Evolutionary conservation across 495 filamentous ascomycete species (phyloP).

Genomic region (Articulospora tetracladia): DNA sequence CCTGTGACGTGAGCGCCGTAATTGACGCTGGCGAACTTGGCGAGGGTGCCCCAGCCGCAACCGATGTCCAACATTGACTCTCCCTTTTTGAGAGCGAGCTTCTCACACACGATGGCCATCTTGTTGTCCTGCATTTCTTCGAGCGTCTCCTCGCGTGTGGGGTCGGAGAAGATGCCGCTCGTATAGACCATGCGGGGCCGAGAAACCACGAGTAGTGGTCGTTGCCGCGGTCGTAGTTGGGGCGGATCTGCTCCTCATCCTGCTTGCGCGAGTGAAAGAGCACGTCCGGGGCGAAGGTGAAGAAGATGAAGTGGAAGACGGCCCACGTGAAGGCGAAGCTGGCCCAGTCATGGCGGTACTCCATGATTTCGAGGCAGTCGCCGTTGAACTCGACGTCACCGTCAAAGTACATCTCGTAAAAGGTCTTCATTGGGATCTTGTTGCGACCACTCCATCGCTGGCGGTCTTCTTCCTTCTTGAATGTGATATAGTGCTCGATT

Average conservation of each 20-base stretch:
- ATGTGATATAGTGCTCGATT: slow-evolving; percentile 76
- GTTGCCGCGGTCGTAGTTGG: slow-evolving; percentile 81
- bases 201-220: slow-evolving; percentile 88
- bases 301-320: slow-evolving; percentile 65
- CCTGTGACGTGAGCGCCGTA: slow-evolving; percentile 75
- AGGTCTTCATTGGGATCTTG: slow-evolving; percentile 81
- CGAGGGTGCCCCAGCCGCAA: slow-evolving; percentile 82
- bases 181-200: slow-evolving; percentile 87
- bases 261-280: slow-evolving; percentile 75
- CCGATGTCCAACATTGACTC: slow-evolving; percentile 76
- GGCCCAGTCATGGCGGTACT: slow-evolving; percentile 84
- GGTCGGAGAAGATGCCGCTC: slow-evolving; percentile 72
- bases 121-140: slow-evolving; percentile 89
- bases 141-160: slow-evolving; percentile 67
- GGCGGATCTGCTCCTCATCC: slow-evolving; percentile 81
- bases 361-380: slow-evolving; percentile 71
- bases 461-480: slow-evolving; percentile 67
- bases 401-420: slow-evolving; percentile 85
- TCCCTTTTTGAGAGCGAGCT: slow-evolving; percentile 65
- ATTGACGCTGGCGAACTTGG: slow-evolving; percentile 70
- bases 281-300: slow-evolving; percentile 67
- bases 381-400: slow-evolving; percentile 82
- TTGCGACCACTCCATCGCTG: slow-evolving; percentile 67
- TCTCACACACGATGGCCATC: slow-evolving; percentile 76
- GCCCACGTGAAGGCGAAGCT: slow-evolving; percentile 71